Conservation (phyloP, 352 stramenopile species). For the Phytophthora ohioensis region DNA sequence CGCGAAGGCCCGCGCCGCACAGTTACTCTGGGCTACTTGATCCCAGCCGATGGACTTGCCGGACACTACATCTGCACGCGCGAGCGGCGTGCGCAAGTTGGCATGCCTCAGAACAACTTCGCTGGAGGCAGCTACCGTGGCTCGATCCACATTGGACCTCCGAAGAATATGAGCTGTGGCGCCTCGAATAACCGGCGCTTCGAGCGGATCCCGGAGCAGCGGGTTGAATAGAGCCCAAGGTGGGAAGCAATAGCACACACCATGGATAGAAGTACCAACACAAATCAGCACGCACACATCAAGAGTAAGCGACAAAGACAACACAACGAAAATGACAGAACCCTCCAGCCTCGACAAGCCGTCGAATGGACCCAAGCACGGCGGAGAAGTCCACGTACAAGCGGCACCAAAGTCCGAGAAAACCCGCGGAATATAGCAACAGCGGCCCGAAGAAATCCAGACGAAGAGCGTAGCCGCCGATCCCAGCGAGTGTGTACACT, state of each 20-base stretch:
- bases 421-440: constrained; percentile 13
- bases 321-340: constrained; percentile 35
- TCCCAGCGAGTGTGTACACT: constrained; percentile 29
- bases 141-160: constrained; percentile 74
- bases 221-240: constrained; percentile 56
- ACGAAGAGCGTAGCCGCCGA: constrained; percentile 9
- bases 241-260: constrained; percentile 1
- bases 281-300: constrained; percentile 14
- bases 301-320: constrained; percentile 22
- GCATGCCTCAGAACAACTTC: constrained; percentile 68
- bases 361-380: constrained; percentile 40
- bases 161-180: constrained; percentile 63
- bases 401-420: constrained; percentile 19
- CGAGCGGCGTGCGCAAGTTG: constrained; percentile 49
- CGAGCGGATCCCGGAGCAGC: constrained; percentile 70
- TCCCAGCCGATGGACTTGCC: constrained; percentile 65
- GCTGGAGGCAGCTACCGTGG: constrained; percentile 78
- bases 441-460: constrained; percentile 22
- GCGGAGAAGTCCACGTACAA: constrained; percentile 51
- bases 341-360: constrained; percentile 23
- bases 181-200: constrained; percentile 54
- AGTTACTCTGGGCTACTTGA: constrained; percentile 81
- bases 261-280: constrained; percentile 38
- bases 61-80: constrained; percentile 88
- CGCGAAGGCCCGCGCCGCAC: constrained; percentile 63